Evolutionary conservation across 805 yeast species (phyloP).

Genomic region (Saturnispora diversa): DNA sequence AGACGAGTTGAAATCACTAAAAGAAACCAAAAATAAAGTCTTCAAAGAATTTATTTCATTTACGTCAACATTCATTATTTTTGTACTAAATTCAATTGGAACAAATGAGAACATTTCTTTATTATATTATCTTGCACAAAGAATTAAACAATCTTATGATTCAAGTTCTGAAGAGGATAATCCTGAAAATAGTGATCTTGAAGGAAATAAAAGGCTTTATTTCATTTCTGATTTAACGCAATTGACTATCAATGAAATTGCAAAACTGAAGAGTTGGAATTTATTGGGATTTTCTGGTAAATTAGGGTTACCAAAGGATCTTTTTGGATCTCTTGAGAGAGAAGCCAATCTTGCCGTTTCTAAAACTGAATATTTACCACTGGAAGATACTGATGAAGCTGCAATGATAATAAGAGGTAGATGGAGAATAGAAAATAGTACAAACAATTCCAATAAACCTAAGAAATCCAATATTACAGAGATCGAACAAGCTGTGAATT

Average conservation of each 20-base stretch:
- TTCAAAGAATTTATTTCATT: constrained; percentile 33
- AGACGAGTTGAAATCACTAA: constrained; percentile 20
- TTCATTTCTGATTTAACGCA: constrained; percentile 68
- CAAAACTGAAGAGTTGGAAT: constrained; percentile 56
- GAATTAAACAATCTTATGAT: constrained; percentile 74
- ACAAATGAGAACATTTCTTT: constrained; percentile 61
- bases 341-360: constrained; percentile 49
- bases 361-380: constrained; percentile 52
- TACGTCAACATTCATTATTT: constrained; percentile 52
- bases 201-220: constrained; percentile 39
- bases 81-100: constrained; percentile 52
- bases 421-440: constrained; percentile 12
- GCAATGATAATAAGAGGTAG: constrained; percentile 9
- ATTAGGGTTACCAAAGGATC: constrained; percentile 58
- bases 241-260: constrained; percentile 48
- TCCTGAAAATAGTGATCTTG: constrained; percentile 9
- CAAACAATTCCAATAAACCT: background rate
- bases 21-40: constrained; percentile 20
- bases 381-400: constrained; percentile 15
- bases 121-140: constrained; percentile 65
- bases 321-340: constrained; percentile 40
- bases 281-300: constrained; percentile 79
- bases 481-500: background rate
- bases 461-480: background rate
- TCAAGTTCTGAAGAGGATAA: constrained; percentile 33